Conservation (phyloP, 306 rosid genomes). For the Malus orientalis region DNA sequence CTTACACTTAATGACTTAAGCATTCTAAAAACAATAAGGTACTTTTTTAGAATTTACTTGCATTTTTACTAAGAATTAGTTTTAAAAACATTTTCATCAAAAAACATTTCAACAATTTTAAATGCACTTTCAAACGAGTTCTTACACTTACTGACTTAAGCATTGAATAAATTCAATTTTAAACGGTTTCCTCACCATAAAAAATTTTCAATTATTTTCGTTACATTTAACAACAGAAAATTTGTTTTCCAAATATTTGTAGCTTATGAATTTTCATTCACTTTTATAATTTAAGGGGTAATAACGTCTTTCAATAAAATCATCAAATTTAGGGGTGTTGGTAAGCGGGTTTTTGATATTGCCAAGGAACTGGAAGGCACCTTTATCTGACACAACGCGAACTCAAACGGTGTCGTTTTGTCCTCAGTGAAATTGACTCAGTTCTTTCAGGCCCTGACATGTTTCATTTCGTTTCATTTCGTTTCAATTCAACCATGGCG, state of each 20-base stretch:
- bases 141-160: too few relatives aligned
- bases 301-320: neutral
- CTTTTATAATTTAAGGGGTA: neutral
- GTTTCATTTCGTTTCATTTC: neutral
- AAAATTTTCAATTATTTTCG: neutral
- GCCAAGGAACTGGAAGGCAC: neutral
- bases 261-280: neutral
- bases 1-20: too few relatives aligned
- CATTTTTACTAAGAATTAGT: rapidly evolving
- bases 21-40: too few relatives aligned
- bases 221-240: neutral
- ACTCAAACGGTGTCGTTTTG: constrained; percentile 7
- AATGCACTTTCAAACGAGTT: rapidly evolving
- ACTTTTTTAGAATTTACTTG: too few relatives aligned
- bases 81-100: too few relatives aligned
- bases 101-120: too few relatives aligned
- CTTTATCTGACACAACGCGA: neutral
- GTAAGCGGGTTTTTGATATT: constrained; percentile 2
- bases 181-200: too few relatives aligned
- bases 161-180: too few relatives aligned
- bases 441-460: neutral
- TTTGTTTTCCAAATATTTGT: neutral
- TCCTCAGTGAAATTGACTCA: neutral
- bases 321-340: neutral
- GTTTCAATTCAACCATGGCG: neutral